A percentile compares a stretch with the other conserved stretches of the same genome.
Conservation (phyloP, 1,139 yeast species). For the Protomyces inouyei region DNA sequence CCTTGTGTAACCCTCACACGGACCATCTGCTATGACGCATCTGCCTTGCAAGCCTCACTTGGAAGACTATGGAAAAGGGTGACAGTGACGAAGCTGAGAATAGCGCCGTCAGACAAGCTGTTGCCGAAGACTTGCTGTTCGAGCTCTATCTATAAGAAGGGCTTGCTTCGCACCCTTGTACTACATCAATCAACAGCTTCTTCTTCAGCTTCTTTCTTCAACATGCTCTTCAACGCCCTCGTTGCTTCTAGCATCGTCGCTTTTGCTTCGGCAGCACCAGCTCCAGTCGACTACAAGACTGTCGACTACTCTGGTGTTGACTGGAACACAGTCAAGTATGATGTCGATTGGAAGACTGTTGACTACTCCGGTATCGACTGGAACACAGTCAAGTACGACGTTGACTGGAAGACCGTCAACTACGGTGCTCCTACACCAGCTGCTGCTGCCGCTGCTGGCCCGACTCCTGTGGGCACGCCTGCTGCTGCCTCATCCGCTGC, state of each 20-base stretch:
- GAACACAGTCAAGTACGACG: neutral
- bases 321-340: neutral
- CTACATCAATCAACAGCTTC: neutral
- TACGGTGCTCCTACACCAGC: neutral
- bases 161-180: neutral
- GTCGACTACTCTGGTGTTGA: conserved; percentile 3
- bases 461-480: neutral
- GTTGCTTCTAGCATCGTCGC: neutral
- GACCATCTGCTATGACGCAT: no score
- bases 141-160: neutral
- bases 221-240: conserved; percentile 14
- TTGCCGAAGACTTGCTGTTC: neutral
- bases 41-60: no score
- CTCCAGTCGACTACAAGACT: neutral
- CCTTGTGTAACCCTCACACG: no score
- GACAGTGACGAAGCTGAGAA: no score
- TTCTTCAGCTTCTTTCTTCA: neutral
- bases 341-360: neutral
- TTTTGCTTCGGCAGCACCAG: neutral
- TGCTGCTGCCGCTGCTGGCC: neutral
- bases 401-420: conserved; percentile 9
- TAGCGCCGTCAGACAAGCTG: neutral
- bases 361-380: neutral
- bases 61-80: no score
- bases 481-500: neutral